Base-by-base conservation (phyloP, 2,329 filamentous ascomycete species). In the Trichoderma semiorbis region DNA sequence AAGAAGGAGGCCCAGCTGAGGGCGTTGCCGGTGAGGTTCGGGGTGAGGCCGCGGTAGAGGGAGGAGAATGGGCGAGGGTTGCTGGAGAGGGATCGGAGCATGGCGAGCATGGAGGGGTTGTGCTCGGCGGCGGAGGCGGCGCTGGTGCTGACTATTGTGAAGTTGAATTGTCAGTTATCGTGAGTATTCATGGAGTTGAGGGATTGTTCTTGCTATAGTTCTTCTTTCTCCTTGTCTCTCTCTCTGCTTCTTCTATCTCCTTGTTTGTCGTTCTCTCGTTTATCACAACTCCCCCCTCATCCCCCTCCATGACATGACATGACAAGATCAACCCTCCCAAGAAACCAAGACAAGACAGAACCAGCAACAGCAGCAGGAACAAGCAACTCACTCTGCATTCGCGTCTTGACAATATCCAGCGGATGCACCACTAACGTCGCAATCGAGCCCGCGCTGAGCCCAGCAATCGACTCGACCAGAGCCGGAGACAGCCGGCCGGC, bases 341-440 rank as follows among this genome's bases (percentile, higher is more conserved):
- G 7, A 14, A 53, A 24, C 10, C 47, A 47, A 47, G 18, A 10
- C 47, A 24, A 21, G 4, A n/a, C 28, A 43, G 18, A 3, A 21
- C 11, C 39, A 39, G 3, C 1, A n/a, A 12, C 47, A 24, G 34
- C 3, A 11, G 21, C 36, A 21, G 32, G 7, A 21, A 14, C 36
- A 36, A n/a, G 36, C 32, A 18, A 26, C 50, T 72, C 84, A 94
- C 93, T 91, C 84, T 99, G 96, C 79, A 99, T 90, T 74, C 96
- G 92, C 73, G 95, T 98, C 86, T 99, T 99, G 80, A 98, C 91
- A 74, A 99, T 91, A 83, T 99, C 96, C 73, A 99, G 89, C 36
- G 96, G 96, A 80, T 98, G 95, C 67, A 96, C 92, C 71, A 90
- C 91, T 63, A 98, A 86, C 28, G 96, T 98, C 68, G 95, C 92